Conservation (phyloP, 192 early-diverging fungal species). For the Backusella sp. region DNA sequence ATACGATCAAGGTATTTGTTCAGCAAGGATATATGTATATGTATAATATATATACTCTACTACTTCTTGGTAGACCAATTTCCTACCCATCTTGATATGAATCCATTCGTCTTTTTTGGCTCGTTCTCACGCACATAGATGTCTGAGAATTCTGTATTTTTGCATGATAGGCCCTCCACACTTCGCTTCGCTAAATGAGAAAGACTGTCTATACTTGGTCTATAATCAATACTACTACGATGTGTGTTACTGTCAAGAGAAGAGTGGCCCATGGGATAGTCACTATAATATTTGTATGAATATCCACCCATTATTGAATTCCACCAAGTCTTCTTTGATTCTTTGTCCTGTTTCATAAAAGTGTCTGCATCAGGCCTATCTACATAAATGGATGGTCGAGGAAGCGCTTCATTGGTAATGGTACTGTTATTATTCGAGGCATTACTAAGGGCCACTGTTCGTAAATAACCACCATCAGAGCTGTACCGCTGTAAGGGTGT, state of each 20-base stretch:
- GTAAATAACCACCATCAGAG: conserved; percentile 31
- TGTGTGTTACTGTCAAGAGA: background rate
- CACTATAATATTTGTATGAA: conserved; percentile 18
- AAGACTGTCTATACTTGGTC: conserved; percentile 28
- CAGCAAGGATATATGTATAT: background rate
- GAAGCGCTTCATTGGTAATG: background rate
- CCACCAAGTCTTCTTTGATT: conserved; percentile 39
- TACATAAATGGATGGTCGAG: conserved; percentile 18
- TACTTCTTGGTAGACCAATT: conserved; percentile 10
- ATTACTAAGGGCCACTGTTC: conserved; percentile 22
- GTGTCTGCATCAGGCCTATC: conserved; percentile 24
- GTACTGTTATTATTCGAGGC: conserved; percentile 16
- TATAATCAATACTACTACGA: conserved; percentile 23
- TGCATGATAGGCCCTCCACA: conserved; percentile 18
- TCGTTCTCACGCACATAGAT: background rate
- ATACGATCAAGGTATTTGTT: background rate
- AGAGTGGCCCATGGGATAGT: conserved; percentile 8
- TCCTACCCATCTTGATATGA: conserved; percentile 22
- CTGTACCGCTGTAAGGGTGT: conserved; percentile 25
- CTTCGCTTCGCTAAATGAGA: conserved; percentile 27
- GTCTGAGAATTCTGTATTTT: conserved; percentile 11
- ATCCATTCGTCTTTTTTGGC: conserved; percentile 5
- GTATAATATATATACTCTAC: too few species aligned
- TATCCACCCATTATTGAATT: conserved; percentile 30
- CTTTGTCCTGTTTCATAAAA: conserved; percentile 26